Conservation (phyloP, 352 stramenopile genomes). For the Phytopythium aichiense region DNA sequence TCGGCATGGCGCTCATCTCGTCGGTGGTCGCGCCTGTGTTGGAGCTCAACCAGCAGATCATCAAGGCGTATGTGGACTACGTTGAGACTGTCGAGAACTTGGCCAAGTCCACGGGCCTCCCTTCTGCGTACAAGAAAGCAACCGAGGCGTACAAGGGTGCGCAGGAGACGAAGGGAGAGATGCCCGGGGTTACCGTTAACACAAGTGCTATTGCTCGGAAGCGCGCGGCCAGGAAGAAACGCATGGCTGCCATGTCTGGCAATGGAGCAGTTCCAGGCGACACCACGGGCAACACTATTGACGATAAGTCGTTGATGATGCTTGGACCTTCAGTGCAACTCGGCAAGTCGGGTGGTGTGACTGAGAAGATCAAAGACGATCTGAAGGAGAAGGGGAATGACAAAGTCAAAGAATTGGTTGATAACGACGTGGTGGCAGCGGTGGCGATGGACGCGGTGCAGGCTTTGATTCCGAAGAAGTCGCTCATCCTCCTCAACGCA, state of each 20-base stretch:
- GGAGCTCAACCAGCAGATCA: conserved; percentile 51
- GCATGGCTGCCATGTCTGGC: not conserved
- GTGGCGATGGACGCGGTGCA: conserved; percentile 20
- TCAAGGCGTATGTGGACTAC: conserved; percentile 54
- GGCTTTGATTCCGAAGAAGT: conserved; percentile 25
- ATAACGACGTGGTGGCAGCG: conserved; percentile 14
- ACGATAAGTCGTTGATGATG: not conserved
- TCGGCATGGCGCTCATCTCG: conserved; percentile 33
- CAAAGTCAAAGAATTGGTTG: conserved; percentile 9
- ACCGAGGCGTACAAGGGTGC: conserved; percentile 10
- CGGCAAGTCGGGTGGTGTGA: not conserved
- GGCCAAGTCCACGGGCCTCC: conserved; percentile 15
- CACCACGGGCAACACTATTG: not conserved
- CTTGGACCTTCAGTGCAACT: not conserved
- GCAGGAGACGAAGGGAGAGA: conserved; percentile 10
- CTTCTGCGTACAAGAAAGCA: conserved; percentile 17
- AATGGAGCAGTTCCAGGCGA: not conserved
- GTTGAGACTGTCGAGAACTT: conserved; percentile 31
- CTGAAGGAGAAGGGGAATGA: conserved; percentile 5
- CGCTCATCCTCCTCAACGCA: conserved; percentile 41
- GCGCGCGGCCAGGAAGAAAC: conserved; percentile 1
- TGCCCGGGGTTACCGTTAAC: conserved; percentile 16
- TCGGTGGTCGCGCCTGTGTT: conserved; percentile 34
- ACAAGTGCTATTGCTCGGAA: not conserved
- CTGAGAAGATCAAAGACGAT: not conserved